Evolutionary conservation across 2,329 filamentous ascomycete genomes (phyloP), one percentile per base, ranked within the genome.

Genomic region (Arthrinium phaeospermum): DNA sequence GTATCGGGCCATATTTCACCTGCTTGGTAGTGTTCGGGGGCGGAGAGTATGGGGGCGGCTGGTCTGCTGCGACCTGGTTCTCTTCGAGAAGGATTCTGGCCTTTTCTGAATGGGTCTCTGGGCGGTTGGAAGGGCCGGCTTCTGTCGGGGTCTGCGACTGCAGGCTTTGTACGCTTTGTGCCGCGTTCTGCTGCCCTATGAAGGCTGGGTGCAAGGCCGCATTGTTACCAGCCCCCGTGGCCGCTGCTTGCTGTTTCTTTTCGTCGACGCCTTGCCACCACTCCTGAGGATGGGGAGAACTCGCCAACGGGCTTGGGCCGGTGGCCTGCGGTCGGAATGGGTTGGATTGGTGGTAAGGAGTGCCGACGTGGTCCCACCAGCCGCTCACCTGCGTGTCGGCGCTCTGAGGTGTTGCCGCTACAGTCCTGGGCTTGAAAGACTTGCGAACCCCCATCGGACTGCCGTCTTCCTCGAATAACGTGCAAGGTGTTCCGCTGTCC

Each of bases 291-390:
- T 75, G 71, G 30, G 73, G 69, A 44, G 72, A 45, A 44, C 68
- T 72, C 4, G 74, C 75, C 8, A 75, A 72, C 70, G 71, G 78
- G 80, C 69, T 80, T 72, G 76, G 77, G 81, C 67, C 77, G 57
- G 82, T 82, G 67, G 81, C 83, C 64, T 84, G 82, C 51, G 82
- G 81, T 67, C 82, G 83, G 67, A 84, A 82, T 30, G 87, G 85
- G 49, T 85, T 86, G 19, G 81, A 77, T 76, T 86, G 68, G 2
- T 22, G 30, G 53, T 51, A 51, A 19, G 68, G 69, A 0, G 92
- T 93, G 10, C 89, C 91, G 71, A 95, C 90, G 75, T 93, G 87
- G 77, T 94, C 93, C 93, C 93, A 95, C 92, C 93, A 95, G 27
- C 93, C 93, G 73, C 87, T 86, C 37, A 91, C 92, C 71, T 86